phyloP scores from a whole-genome alignment of 2,329 filamentous ascomycete genomes.

The Dactylellina haptotyla region DNA sequence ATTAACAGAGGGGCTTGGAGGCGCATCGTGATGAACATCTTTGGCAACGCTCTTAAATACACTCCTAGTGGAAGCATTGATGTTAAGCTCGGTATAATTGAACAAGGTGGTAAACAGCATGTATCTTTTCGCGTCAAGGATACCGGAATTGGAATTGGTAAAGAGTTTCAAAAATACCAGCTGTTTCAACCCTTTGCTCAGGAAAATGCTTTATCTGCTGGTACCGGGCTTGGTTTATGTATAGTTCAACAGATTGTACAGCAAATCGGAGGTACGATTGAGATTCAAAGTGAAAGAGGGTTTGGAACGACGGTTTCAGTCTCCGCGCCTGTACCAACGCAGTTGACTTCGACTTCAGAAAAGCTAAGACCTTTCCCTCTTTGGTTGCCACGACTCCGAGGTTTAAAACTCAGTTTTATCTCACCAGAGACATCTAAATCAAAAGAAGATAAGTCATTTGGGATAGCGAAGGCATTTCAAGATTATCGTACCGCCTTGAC shows the following conservation, averaged over 20 bases:
- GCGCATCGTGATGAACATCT: constrained; percentile 71
- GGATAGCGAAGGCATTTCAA: background rate
- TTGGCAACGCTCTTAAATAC: constrained; percentile 72
- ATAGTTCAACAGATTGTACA: constrained; percentile 72
- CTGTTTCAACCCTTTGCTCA: constrained; percentile 72
- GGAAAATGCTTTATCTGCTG: constrained; percentile 69
- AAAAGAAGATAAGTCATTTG: constrained; percentile 1
- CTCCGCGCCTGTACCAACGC: background rate
- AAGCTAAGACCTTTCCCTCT: background rate
- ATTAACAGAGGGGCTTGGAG: constrained; percentile 67
- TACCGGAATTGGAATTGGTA: constrained; percentile 73
- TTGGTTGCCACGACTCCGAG: background rate
- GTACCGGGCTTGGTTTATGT: constrained; percentile 73
- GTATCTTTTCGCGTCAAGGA: constrained; percentile 65
- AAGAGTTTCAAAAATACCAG: constrained; percentile 70
- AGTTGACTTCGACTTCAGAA: background rate
- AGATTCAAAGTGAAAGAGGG: constrained; percentile 65
- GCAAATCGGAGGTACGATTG: constrained; percentile 70
- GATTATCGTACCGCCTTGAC: background rate
- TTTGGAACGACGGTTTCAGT: constrained; percentile 6
- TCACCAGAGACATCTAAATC: background rate
- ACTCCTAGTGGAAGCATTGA: constrained; percentile 67
- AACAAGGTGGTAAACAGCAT: background rate
- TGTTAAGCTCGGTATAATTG: constrained; percentile 60
- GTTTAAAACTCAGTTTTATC: constrained; percentile 4